These are phyloP conservation scores for Mucor circinelloides DNA, from an alignment of 371 early-diverging fungal genomes.

Conservation along the genomic window DNA sequence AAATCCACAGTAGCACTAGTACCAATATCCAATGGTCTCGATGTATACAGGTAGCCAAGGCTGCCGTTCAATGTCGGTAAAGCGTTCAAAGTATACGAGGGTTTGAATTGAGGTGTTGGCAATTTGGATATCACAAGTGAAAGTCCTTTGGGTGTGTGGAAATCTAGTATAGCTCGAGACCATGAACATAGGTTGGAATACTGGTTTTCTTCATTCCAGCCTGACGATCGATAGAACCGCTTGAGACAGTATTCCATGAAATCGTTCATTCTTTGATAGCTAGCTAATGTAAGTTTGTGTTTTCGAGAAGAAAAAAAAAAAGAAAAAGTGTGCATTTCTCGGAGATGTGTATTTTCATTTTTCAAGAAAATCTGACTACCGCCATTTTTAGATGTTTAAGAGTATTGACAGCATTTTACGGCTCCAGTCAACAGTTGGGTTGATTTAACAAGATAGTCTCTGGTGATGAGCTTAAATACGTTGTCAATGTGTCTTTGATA, in stretches of 20 bases:
- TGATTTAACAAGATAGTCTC: too few relatives aligned
- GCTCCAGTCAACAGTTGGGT: too few relatives aligned
- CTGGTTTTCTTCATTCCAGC: constrained; percentile 80
- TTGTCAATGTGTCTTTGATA: too few relatives aligned
- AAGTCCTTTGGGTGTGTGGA: constrained; percentile 74
- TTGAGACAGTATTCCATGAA: constrained; percentile 84
- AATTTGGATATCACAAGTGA: constrained; percentile 73
- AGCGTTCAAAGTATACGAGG: constrained; percentile 75
- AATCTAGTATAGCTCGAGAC: constrained; percentile 77
- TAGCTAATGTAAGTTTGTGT: neutral
- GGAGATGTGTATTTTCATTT: too few relatives aligned
- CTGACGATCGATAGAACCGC: constrained; percentile 73
- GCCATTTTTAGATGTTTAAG: too few relatives aligned
- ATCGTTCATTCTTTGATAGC: constrained; percentile 62
- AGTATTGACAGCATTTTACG: too few relatives aligned
- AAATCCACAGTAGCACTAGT: constrained; percentile 63
- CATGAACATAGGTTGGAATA: constrained; percentile 78
- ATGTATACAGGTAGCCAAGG: constrained; percentile 82
- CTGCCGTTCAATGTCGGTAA: constrained; percentile 72
- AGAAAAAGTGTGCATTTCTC: too few relatives aligned
- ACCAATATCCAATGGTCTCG: constrained; percentile 65
- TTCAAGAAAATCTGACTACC: too few relatives aligned
- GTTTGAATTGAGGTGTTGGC: constrained; percentile 75
- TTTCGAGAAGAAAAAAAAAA: neutral
- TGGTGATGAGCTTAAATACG: too few relatives aligned